Base-by-base conservation (phyloP, 2,329 filamentous ascomycete genomes). In the Coniosporium tulheliwenetii region DNA sequence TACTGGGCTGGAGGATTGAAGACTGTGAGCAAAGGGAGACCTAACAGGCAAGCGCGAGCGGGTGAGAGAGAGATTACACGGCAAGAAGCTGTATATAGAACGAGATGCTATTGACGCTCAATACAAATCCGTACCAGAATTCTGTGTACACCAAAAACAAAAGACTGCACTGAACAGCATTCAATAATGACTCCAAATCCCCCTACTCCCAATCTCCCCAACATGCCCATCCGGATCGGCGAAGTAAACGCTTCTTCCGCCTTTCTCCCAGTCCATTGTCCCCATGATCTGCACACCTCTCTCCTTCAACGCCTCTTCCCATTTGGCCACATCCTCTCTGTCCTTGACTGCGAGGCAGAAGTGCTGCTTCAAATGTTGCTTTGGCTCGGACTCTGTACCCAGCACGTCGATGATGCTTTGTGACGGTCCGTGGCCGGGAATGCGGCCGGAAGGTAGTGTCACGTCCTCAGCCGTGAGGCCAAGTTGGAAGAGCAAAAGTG, bases 231-330 rank as follows among this genome's bases (percentile, higher is more conserved):
- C 53, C 19, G 45, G 40, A 47, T 56, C 53, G 34, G 49, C 47
- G 41, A 56, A 56, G 47, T 56, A 56, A 29, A 56, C 50, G 41
- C 53, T 56, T 38, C 47, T 48, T 10, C 53, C 53, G 12, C 53
- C 53, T 2, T 46, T 39, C 9, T 49, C 44, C 53, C 53, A 56
- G 5, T 54, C 43, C 43, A 55, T 52, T 14, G 43, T 47, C 1
- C 45, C 51, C 7, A 40, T 43, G 9, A 55, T 44, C 26, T 49
- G 43, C 1, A 53, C 52, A 10, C 50, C 44, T 14, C 43, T 44
- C n/a, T 47, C 44, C 35, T 46, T 39, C 29, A 56, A 44, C 45
- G 51, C 48, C 15, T 44, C 41, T 19, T 55, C 48, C 52, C 52
- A 56, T 5, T 42, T 37, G 12, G 39, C 33, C 30, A 56, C 53